A percentile compares a stretch with the other conserved stretches of the same genome.
Conservation (phyloP, 169 alveolate genomes). For the Babesia ovis region DNA sequence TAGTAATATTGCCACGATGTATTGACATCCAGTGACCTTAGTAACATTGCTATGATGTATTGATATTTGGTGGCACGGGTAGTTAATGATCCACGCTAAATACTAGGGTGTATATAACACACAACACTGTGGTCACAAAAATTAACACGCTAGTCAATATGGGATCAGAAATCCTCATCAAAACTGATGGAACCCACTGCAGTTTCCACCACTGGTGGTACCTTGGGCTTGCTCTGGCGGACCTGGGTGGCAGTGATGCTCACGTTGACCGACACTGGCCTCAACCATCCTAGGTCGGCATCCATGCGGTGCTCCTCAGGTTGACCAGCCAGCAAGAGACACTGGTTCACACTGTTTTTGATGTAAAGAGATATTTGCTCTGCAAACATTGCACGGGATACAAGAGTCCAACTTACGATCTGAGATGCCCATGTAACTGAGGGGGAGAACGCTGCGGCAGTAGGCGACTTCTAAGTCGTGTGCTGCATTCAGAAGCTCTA, state of each 20-base stretch:
- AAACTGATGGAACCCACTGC: conserved; percentile 25
- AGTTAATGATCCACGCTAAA: too few relatives aligned
- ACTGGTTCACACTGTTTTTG: conserved; percentile 41
- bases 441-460: conserved; percentile 45
- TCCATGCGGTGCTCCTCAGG: conserved; percentile 22
- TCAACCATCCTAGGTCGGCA: conserved; percentile 50
- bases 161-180: conserved; percentile 63
- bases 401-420: conserved; percentile 23
- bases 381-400: background rate
- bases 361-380: conserved; percentile 29
- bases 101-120: too few relatives aligned
- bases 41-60: too few relatives aligned
- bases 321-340: conserved; percentile 39
- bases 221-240: conserved; percentile 4
- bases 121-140: too few relatives aligned
- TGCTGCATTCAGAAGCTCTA: conserved; percentile 32
- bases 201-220: conserved; percentile 7
- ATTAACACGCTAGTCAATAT: too few relatives aligned
- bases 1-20: too few relatives aligned
- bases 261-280: conserved; percentile 7
- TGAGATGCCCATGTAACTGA: conserved; percentile 17
- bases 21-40: too few relatives aligned
- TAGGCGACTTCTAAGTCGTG: conserved; percentile 30
- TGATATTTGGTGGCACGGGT: too few relatives aligned
- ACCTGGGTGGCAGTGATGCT: conserved; percentile 9